Percentiles rank a stretch among this genome's conserved stretches.
Conservation (phyloP, 441 rosid genomes). For the Gossypium trilobum region DNA sequence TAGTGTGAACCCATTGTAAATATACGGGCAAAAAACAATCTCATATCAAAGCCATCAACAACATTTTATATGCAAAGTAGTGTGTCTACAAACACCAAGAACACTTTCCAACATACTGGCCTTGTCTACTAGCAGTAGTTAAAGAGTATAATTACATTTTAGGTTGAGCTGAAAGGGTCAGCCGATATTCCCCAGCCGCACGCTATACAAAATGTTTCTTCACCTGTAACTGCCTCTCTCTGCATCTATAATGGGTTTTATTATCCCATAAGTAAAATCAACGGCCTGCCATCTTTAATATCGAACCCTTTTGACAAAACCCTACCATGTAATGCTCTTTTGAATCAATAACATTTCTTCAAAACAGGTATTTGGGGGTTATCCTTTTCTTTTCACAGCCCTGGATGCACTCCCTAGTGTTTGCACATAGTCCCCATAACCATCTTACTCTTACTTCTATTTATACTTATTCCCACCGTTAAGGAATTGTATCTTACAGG, state of each 20-base stretch:
- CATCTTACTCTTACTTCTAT: neutral
- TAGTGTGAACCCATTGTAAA: too few relatives aligned
- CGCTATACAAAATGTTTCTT: constrained; percentile 28
- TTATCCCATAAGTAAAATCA: neutral
- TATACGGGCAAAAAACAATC: too few relatives aligned
- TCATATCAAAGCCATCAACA: constrained; percentile 14
- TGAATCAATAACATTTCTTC: constrained; percentile 19
- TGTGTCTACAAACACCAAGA: constrained; percentile 7
- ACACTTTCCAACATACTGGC: constrained; percentile 6
- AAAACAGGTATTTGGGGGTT: constrained; percentile 41
- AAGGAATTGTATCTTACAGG: neutral
- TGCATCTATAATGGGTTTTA: constrained; percentile 9
- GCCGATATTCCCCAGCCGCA: constrained; percentile 20
- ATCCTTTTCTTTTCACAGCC: constrained; percentile 47
- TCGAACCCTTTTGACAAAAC: constrained; percentile 35
- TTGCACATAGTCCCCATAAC: constrained; percentile 16
- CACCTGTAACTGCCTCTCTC: constrained; percentile 12
- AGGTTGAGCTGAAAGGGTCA: constrained; percentile 40
- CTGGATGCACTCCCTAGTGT: constrained; percentile 31
- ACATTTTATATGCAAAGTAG: constrained; percentile 4
- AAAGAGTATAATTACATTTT: constrained; percentile 46
- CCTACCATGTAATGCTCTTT: constrained; percentile 40
- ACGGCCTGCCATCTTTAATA: constrained; percentile 8
- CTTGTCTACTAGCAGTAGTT: constrained; percentile 13
- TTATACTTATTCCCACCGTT: neutral